A percentile compares a stretch with the other conserved stretches of the same genome.
These are phyloP conservation scores for Teunomyces kruisii DNA, from an alignment of 805 yeast genomes.

Conservation along the genomic window DNA sequence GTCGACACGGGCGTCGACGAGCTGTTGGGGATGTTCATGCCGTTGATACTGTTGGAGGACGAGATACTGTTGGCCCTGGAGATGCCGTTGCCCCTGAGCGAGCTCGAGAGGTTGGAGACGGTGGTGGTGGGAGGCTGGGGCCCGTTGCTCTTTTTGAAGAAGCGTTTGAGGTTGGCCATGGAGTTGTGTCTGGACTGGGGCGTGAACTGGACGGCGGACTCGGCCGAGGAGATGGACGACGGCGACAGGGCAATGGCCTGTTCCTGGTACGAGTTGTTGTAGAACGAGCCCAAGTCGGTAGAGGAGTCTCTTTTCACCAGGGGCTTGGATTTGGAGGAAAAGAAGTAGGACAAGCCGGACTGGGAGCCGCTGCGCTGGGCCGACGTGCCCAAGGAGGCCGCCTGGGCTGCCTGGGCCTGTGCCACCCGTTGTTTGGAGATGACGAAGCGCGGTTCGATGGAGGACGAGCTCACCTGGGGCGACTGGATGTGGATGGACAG, in stretches of 20 bases:
- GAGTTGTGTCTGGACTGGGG: slow-evolving; percentile 66
- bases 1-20: slow-evolving; percentile 12
- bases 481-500: slow-evolving; percentile 67
- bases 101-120: slow-evolving; percentile 22
- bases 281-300: slow-evolving; percentile 42
- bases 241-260: slow-evolving; percentile 27
- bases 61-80: slow-evolving; percentile 1
- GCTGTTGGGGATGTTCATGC: slow-evolving; percentile 5
- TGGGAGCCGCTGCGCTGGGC: slow-evolving; percentile 41
- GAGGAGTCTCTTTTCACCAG: slow-evolving; percentile 34
- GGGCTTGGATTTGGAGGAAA: slow-evolving; percentile 38
- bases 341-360: slow-evolving; percentile 51
- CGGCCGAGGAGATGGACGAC: slow-evolving; percentile 26
- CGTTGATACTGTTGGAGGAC: slow-evolving; percentile 6
- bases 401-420: slow-evolving; percentile 46
- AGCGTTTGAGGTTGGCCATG: slow-evolving; percentile 74
- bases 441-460: slow-evolving; percentile 83
- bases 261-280: slow-evolving; percentile 37
- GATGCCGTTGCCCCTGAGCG: slow-evolving; percentile 18
- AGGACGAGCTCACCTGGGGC: slow-evolving; percentile 57
- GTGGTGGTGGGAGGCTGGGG: slow-evolving; percentile 16
- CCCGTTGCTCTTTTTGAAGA: slow-evolving; percentile 52
- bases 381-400: slow-evolving; percentile 33
- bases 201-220: slow-evolving; percentile 15
- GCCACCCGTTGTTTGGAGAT: slow-evolving; percentile 75